Conservation (phyloP, 2,329 filamentous ascomycete genomes). For the Canariomyces notabilis region DNA sequence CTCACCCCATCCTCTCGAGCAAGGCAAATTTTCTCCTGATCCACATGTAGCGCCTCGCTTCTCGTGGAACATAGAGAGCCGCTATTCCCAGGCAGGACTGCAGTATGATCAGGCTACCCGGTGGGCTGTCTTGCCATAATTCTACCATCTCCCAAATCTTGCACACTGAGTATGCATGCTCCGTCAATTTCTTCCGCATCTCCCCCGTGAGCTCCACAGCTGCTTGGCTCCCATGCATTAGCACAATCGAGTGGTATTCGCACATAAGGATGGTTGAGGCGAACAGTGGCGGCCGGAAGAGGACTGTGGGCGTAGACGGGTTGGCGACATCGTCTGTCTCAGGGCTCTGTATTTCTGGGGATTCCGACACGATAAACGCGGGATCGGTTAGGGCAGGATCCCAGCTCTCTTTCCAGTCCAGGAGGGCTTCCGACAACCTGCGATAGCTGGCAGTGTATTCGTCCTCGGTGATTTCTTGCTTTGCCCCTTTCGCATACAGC, state of each 20-base stretch:
- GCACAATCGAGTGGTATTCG: constrained; percentile 71
- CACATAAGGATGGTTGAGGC: constrained; percentile 68
- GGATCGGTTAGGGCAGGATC: constrained; percentile 58
- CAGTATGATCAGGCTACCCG: constrained; percentile 64
- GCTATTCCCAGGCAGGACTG: constrained; percentile 75
- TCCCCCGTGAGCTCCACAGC: constrained; percentile 50
- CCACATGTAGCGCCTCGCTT: constrained; percentile 71
- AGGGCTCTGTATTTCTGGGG: constrained; percentile 48
- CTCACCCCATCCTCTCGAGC: constrained; percentile 75
- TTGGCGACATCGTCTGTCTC: constrained; percentile 65
- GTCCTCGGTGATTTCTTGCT: constrained; percentile 58
- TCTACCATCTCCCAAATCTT: constrained; percentile 76
- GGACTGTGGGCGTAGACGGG: constrained; percentile 62
- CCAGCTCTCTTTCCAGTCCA: constrained; percentile 49
- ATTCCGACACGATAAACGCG: constrained; percentile 58
- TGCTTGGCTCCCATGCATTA: constrained; percentile 77
- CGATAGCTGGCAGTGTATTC: constrained; percentile 61
- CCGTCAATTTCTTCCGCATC: constrained; percentile 49
- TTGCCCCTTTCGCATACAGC: constrained; percentile 65
- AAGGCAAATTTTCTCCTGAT: constrained; percentile 70
- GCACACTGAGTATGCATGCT: constrained; percentile 64
- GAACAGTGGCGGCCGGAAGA: constrained; percentile 68
- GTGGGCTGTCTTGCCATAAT: constrained; percentile 63
- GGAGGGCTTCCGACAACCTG: constrained; percentile 43
- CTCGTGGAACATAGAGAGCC: constrained; percentile 72